Evolutionary conservation across 2,329 filamentous ascomycete species (phyloP).

Genomic region (Leptographium galeiforme): DNA sequence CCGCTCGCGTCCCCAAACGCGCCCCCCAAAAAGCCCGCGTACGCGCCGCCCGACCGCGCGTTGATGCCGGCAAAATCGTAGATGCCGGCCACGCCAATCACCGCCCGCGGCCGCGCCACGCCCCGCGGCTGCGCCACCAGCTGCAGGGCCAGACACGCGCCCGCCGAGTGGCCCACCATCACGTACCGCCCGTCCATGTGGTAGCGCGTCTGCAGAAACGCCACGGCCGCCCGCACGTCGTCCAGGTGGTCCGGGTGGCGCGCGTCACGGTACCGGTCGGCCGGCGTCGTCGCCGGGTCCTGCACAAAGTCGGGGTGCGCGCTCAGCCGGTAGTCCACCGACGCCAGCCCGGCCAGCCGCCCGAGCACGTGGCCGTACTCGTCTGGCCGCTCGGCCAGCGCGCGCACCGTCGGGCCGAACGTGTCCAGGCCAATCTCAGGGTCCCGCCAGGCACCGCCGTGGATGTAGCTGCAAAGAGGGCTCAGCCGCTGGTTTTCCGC

Average conservation of each 20-base stretch:
- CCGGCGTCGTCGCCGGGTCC: background rate
- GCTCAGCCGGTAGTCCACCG: background rate
- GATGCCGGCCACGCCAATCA: background rate
- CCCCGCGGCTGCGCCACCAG: background rate
- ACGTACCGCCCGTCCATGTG: background rate
- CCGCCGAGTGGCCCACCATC: background rate
- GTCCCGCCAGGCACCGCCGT: slow-evolving; percentile 1
- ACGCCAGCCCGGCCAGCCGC: background rate
- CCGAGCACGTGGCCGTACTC: background rate
- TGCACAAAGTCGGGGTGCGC: background rate
- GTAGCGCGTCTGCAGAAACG: background rate
- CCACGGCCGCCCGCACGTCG: background rate
- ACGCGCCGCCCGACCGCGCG: background rate
- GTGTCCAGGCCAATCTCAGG: background rate
- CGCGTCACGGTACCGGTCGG: background rate
- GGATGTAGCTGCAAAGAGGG: background rate
- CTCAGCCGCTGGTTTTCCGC: too few relatives aligned
- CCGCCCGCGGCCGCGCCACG: background rate
- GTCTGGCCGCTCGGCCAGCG: background rate
- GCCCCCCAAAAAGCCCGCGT: background rate
- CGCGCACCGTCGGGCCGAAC: background rate
- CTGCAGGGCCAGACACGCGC: background rate
- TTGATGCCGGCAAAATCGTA: slow-evolving; percentile 2
- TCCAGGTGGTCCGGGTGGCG: slow-evolving; percentile 1
- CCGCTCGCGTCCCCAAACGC: background rate